Base-by-base conservation (phyloP, 1,284 basidiomycete species). In the Ceratorhiza oryzae-sativae region DNA sequence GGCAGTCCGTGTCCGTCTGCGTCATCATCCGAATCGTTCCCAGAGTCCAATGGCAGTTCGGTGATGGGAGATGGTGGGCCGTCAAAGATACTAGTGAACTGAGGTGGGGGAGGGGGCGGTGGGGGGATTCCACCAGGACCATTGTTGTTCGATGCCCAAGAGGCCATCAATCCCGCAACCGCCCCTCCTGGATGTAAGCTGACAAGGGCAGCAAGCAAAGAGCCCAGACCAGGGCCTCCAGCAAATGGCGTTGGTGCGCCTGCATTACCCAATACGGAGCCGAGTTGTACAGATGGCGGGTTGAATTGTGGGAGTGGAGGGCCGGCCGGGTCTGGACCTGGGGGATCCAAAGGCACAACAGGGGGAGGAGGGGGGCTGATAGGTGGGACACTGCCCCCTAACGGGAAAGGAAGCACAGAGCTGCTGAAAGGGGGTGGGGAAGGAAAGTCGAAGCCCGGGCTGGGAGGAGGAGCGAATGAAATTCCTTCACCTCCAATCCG, bases 1-100 rank as follows among this genome's bases (percentile, higher is more conserved):
- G 65, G 65, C 27, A 63, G 20, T 30, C 34, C 30, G 30, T 68
- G 65, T 9, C 34, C 23, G 20, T 67, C 63, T 15, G 9, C 25
- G 15, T 56, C 51, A 23, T 68, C 65, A 34, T 68, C 65, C 27
- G 65, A 68, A 42, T 68, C 65, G 20, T 68, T 68, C 36, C 65
- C 65, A 58, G 65, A 68, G 27, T 68, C 65, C 25, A 68, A 23
- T 12, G 65, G 65, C 42, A 68, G 53, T 25, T 68, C 65, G 10
- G 65, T 68, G 30, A 68, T 68, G 41, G 65, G 65, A 27, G 65
- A 68, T 30, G 65, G 65, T 15, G 65, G 65, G 25, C 65, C 65
- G 51, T 68, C 53, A 20, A 68, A 68, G 27, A 67, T 67, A 41
- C 39, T 68, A 13, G 65, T 23, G 53, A 68, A 68, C 36, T 53